Evolutionary conservation across 2,329 filamentous ascomycete species (phyloP).

Genomic region (Magnaporthiopsis poae): DNA sequence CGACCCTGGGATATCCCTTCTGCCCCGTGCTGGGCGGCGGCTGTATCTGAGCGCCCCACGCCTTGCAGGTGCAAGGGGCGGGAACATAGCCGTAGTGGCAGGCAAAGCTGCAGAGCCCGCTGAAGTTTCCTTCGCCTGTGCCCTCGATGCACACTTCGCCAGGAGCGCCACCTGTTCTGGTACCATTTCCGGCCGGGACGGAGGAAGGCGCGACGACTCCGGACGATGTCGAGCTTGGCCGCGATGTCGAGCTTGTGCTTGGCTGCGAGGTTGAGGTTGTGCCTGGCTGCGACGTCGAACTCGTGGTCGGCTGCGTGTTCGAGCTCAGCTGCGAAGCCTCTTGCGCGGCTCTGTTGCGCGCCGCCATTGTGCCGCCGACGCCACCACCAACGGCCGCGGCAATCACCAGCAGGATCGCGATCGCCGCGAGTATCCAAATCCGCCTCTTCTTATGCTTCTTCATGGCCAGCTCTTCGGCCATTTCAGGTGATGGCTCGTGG

Average conservation of each 20-base stretch:
- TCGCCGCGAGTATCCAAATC: not conserved
- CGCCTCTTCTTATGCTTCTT: not conserved
- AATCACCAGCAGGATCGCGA: not conserved
- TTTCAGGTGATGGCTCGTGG: not conserved
- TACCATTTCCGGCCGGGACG: too few species aligned
- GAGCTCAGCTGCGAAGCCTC: not conserved
- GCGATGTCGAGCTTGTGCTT: not conserved
- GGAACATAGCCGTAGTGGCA: constrained; percentile 15
- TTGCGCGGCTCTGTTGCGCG: not conserved
- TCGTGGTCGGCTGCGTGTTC: not conserved
- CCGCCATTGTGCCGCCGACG: not conserved
- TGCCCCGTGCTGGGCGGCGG: constrained; percentile 1
- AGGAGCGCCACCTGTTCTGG: too few species aligned
- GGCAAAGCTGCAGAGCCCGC: constrained; percentile 14
- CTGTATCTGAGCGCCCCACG: constrained; percentile 8
- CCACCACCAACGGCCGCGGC: not conserved
- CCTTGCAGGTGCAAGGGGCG: constrained; percentile 14
- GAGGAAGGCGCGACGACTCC: not conserved
- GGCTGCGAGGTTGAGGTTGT: not conserved
- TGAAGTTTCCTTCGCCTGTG: constrained; percentile 11
- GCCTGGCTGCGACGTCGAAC: too few species aligned
- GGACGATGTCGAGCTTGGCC: not conserved
- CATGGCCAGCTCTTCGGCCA: too few species aligned
- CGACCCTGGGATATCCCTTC: not conserved
- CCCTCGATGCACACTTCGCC: constrained; percentile 13